Base-by-base conservation (phyloP, 306 rosid species). In the Rosa multiflora region DNA sequence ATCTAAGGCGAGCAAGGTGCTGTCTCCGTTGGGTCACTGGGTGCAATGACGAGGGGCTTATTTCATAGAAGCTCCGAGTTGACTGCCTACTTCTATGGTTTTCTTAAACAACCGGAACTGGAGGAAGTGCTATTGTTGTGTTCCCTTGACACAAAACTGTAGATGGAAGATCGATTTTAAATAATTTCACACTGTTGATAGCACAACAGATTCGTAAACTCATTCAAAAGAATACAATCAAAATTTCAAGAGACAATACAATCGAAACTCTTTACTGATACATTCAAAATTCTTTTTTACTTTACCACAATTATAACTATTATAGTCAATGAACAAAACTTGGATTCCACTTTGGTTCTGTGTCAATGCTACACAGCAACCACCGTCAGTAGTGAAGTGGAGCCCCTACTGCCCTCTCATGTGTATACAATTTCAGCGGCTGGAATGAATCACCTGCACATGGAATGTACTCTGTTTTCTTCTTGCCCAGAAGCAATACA, bases 391-490 rank as follows among this genome's bases (percentile, higher is more conserved):
- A 3, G 58, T 4, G 18, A 37, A 20, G 49, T 18, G 49, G 55
- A 46, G 35, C 77, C 15, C 23, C 46, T 15, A 66, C 46, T 62
- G 68, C 42, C 42, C 39, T 21, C 49, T 10, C 10, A 15, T 52
- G 13, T 40, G 80, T 52, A 51, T 13, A 46, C 23, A 39, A 51
- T 32, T 75, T 70, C 29, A 48, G 67, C 51, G 71, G 70, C 32
- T 40, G 59, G 11, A 29, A 8, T 10, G 44, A 37, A 62, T 64
- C 46, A 32, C 42, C 77, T 58, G 73, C 77, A 74, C 8, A 29
- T 20, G 72, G 58, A 77, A 61, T 12, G 26, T 56, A 67, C 39
- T 21, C 46, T 48, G 39, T 72, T 13, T 62, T 78, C 72, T 26
- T 13, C 12, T 37, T 37, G 10, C 59, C 40, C 20, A 26, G 59